Evolutionary conservation across 2,329 filamentous ascomycete species (phyloP), one percentile per base, ranked within the genome.

Genomic region (Xylariaceae sp.): DNA sequence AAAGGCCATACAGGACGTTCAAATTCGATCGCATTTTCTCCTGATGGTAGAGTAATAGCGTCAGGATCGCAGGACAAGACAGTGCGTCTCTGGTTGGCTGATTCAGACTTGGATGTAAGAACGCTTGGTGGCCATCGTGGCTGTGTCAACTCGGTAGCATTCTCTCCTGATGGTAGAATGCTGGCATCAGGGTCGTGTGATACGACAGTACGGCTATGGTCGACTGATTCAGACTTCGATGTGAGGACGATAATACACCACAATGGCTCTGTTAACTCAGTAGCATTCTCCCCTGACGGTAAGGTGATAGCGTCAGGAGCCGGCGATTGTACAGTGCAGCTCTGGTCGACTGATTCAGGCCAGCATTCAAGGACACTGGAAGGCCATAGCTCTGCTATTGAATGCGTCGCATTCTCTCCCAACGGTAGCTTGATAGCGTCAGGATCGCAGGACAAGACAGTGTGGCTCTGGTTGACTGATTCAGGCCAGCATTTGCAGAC

Each of bases 1-100:
- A 51, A 66, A 47, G 62, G 62, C 37, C 62, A 64, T 49, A 37
- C 35, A n/a, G n/a, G n/a, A n/a, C n/a, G n/a, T n/a, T n/a, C n/a
- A n/a, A n/a, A n/a, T 30, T 30, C 23, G 5, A 5, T 30, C 23
- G 23, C 23, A 1, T 30, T 30, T 2, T 30, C 23, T 5, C 23
- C 23, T 6, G 23, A 30, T 5, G 23, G 23, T 3, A 30, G 3
- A 23, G 23, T 23, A 5, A 2, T 23, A 2, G 23, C 23, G 23
- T 3, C 23, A 23, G 23, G 23, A 2, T 23, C 23, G 3, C 5
- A 2, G 23, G 17, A 17, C 2, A 17, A 44, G n/a, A 53, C 13
- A 11, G 34, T 62, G 47, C 15, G 35, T 37, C 1, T 64, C 45
- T 62, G 44, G 57, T 5, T 5, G 23, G 49, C 10, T 8, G 23